Conservation (phyloP, 441 rosid genomes). For the Croton setiger region DNA sequence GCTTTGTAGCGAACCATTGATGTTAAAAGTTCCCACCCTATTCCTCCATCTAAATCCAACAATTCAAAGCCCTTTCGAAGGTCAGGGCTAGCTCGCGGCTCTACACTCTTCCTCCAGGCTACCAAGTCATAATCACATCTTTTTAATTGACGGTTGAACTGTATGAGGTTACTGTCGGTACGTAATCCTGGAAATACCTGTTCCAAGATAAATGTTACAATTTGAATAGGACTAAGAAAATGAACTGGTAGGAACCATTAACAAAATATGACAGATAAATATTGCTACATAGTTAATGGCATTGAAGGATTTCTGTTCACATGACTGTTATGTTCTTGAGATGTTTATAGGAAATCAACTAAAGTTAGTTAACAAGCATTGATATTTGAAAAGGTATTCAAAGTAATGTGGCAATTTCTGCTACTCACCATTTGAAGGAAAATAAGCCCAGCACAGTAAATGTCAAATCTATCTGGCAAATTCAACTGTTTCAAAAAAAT, state of each 20-base stretch:
- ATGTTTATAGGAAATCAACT: not conserved
- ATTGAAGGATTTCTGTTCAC: not conserved
- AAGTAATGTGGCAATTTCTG: slow-evolving; percentile 6
- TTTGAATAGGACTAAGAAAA: slow-evolving; percentile 9
- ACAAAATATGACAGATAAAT: not conserved
- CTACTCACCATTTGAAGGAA: slow-evolving; percentile 85
- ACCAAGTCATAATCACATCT: slow-evolving; percentile 80
- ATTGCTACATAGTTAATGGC: not conserved
- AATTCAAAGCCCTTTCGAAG: slow-evolving; percentile 71
- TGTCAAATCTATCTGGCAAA: slow-evolving; percentile 91
- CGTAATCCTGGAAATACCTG: slow-evolving; percentile 80
- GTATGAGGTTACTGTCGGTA: slow-evolving; percentile 72
- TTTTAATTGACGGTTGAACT: slow-evolving; percentile 88
- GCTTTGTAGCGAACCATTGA: slow-evolving; percentile 94
- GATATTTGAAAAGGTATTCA: not conserved
- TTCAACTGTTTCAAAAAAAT: slow-evolving; percentile 65
- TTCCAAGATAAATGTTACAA: slow-evolving; percentile 8
- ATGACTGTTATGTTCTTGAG: not conserved
- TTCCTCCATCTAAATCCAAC: slow-evolving; percentile 76
- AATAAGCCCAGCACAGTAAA: slow-evolving; percentile 87
- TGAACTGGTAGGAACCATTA: not conserved
- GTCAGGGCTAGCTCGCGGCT: slow-evolving; percentile 75
- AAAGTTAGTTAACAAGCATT: not conserved
- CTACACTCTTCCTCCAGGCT: slow-evolving; percentile 73
- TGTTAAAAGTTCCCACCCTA: slow-evolving; percentile 92